phyloP scores from a whole-genome alignment of 2,329 filamentous ascomycete species.

The Aschersonia sp. region DNA sequence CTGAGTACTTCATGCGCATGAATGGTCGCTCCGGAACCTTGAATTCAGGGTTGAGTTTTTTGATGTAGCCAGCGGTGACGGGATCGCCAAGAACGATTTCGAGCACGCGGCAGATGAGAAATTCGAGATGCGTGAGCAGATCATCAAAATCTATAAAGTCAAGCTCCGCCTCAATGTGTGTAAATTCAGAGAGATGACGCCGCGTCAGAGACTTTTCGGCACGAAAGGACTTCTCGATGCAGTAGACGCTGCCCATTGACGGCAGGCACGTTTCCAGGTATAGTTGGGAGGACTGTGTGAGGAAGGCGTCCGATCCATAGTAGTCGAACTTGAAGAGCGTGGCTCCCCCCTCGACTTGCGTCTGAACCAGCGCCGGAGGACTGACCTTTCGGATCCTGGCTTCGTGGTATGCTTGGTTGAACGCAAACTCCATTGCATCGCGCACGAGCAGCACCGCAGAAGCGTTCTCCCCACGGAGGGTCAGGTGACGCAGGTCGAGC shows the following conservation, averaged over 20 bases:
- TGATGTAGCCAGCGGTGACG: conserved; percentile 55
- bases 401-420: conserved; percentile 66
- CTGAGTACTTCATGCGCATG: conserved; percentile 84
- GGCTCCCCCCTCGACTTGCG: conserved; percentile 82
- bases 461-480: conserved; percentile 69
- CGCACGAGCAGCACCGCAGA: conserved; percentile 82
- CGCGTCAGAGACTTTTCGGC: conserved; percentile 92
- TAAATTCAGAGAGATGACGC: conserved; percentile 90
- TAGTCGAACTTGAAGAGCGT: conserved; percentile 84
- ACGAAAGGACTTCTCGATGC: conserved; percentile 96
- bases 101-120: conserved; percentile 74
- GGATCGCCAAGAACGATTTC: conserved; percentile 63
- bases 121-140: conserved; percentile 74
- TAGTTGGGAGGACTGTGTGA: conserved; percentile 92
- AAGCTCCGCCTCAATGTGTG: conserved; percentile 88
- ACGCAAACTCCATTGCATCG: conserved; percentile 65
- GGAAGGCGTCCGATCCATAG: conserved; percentile 80
- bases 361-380: conserved; percentile 85
- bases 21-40: conserved; percentile 70
- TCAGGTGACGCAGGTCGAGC: conserved; percentile 71
- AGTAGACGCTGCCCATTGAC: conserved; percentile 88
- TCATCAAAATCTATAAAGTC: conserved; percentile 92
- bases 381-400: conserved; percentile 67
- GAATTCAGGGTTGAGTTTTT: conserved; percentile 86
- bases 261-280: conserved; percentile 94